Evolutionary conservation across 768 basidiomycete species (phyloP).

Genomic region (Hortiboletus flavorubellus): DNA sequence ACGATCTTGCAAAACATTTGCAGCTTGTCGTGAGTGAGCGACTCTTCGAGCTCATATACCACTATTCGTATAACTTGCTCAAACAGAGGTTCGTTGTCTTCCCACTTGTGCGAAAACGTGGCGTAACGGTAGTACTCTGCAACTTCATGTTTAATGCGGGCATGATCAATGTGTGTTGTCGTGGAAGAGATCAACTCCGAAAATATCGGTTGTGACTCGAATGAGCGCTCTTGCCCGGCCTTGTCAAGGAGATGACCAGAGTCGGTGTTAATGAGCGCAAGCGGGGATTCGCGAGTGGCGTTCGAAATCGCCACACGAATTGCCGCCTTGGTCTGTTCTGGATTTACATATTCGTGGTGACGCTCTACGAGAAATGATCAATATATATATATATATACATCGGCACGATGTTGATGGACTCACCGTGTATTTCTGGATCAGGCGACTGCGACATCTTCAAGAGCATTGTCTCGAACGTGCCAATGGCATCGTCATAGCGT

Average conservation of each 20-base stretch:
- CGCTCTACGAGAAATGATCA: background rate
- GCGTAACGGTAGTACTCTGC: background rate
- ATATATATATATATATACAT: background rate
- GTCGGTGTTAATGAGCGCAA: constrained; percentile 1
- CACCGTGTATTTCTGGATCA: background rate
- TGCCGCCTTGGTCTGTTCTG: background rate
- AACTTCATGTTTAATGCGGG: background rate
- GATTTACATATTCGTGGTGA: background rate
- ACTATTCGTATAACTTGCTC: background rate
- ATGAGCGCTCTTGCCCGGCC: background rate
- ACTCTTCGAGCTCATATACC: background rate
- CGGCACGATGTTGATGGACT: background rate
- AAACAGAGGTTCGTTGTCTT: background rate
- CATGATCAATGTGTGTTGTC: background rate
- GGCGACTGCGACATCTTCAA: background rate
- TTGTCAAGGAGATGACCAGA: constrained; percentile 2
- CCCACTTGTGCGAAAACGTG: background rate
- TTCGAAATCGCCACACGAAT: background rate
- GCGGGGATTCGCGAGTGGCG: constrained; percentile 1
- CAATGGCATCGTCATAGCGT: background rate
- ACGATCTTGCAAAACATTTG: background rate
- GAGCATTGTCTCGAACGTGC: constrained; percentile 1
- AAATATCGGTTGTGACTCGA: constrained; percentile 3
- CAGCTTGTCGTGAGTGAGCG: background rate
- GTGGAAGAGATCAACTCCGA: constrained; percentile 3